phyloP scores from a whole-genome alignment of 495 filamentous ascomycete genomes.

The Penicillium crystallinum region DNA sequence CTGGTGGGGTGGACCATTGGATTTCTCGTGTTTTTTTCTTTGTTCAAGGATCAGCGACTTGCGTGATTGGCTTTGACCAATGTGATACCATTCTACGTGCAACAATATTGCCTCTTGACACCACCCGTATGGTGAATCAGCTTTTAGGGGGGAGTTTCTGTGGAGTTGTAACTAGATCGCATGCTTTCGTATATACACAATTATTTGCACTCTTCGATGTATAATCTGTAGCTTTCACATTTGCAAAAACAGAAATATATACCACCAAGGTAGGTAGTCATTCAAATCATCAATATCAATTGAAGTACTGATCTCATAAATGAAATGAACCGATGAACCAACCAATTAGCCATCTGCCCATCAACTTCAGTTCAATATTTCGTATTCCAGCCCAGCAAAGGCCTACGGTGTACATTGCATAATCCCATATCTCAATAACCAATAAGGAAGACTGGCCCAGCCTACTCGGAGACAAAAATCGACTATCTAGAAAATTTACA shows the following conservation, averaged over 20 bases:
- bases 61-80: conserved; percentile 10
- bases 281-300: not conserved
- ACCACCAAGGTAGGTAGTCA: not conserved
- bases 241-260: too few species aligned
- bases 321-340: too few species aligned
- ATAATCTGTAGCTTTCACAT: too few species aligned
- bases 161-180: not conserved
- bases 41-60: conserved; percentile 9
- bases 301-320: not conserved
- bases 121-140: not conserved
- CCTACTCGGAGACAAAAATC: not conserved
- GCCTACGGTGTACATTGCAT: not conserved
- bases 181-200: not conserved
- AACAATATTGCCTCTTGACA: not conserved
- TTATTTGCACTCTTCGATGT: too few species aligned
- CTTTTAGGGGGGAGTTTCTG: not conserved
- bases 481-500: not conserved
- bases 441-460: not conserved
- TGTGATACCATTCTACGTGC: conserved; percentile 20
- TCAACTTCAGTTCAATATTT: not conserved
- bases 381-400: not conserved
- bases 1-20: not conserved
- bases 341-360: not conserved
- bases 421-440: not conserved
- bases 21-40: not conserved